Percentiles rank a stretch among this genome's conserved stretches.
Evolutionary conservation across 768 basidiomycete genomes (phyloP).

Genomic region (Suillus plorans): DNA sequence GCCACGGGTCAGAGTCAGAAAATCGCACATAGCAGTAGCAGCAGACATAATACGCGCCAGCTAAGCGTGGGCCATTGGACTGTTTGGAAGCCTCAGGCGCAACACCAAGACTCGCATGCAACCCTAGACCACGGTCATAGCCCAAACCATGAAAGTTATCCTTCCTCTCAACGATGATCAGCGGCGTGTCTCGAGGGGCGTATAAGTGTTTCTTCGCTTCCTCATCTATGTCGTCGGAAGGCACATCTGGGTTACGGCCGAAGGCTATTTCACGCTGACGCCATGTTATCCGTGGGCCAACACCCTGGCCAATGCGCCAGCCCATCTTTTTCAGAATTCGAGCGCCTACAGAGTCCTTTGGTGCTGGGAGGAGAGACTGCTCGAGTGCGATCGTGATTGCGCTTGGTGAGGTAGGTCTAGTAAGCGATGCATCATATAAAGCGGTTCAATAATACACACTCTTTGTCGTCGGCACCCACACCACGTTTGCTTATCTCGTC

Average conservation of each 20-base stretch:
- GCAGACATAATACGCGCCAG: slow-evolving; percentile 42
- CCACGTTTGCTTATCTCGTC: slow-evolving; percentile 38
- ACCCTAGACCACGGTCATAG: slow-evolving; percentile 61
- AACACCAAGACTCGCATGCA: slow-evolving; percentile 58
- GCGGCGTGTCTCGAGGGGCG: slow-evolving; percentile 75
- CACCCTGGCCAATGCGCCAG: slow-evolving; percentile 90
- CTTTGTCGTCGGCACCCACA: slow-evolving; percentile 37
- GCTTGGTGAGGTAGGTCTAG: slow-evolving; percentile 34
- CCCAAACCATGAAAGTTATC: slow-evolving; percentile 83
- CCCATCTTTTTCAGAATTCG: slow-evolving; percentile 93
- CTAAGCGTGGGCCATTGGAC: slow-evolving; percentile 49
- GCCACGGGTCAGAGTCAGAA: slow-evolving; percentile 9
- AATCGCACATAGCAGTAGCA: background rate
- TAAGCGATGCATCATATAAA: slow-evolving; percentile 3
- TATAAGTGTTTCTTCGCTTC: slow-evolving; percentile 88
- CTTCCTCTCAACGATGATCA: slow-evolving; percentile 64
- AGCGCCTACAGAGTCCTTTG: slow-evolving; percentile 80
- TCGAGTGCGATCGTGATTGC: slow-evolving; percentile 63
- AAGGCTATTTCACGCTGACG: slow-evolving; percentile 75
- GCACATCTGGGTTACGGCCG: slow-evolving; percentile 39
- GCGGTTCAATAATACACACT: slow-evolving; percentile 16
- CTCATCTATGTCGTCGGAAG: slow-evolving; percentile 58
- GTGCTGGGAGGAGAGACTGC: slow-evolving; percentile 66
- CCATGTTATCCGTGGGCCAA: slow-evolving; percentile 85
- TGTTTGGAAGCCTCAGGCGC: slow-evolving; percentile 19